These are phyloP conservation scores for Schizochytrium sp. DNA, from an alignment of 108 stramenopile genomes.

Conservation along the genomic window DNA sequence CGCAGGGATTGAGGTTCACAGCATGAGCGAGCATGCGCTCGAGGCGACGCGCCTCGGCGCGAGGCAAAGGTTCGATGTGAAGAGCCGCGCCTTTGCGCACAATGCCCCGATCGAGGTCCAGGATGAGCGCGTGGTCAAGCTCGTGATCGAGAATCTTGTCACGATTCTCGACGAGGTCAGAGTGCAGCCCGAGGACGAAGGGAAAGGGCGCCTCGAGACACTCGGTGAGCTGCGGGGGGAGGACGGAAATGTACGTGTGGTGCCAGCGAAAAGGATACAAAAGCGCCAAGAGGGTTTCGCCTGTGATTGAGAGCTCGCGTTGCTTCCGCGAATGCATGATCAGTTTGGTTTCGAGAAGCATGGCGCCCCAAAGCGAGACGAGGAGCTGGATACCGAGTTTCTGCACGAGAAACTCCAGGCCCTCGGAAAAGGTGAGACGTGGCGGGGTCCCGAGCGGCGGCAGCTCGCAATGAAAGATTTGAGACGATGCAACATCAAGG, in stretches of 20 bases:
- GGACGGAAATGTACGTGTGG: constrained; percentile 11
- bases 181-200: neutral
- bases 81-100: neutral
- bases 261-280: constrained; percentile 7
- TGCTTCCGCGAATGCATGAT: constrained; percentile 16
- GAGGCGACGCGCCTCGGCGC: neutral
- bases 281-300: neutral
- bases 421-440: neutral
- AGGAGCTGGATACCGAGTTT: neutral
- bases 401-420: neutral
- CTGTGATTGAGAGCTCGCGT: neutral
- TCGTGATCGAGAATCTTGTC: neutral
- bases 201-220: neutral
- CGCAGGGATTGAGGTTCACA: neutral
- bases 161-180: neutral
- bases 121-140: neutral
- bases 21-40: neutral
- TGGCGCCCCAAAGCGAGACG: neutral
- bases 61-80: neutral
- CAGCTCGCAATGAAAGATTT: neutral
- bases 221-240: neutral
- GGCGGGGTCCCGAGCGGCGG: neutral
- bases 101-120: neutral
- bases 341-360: neutral
- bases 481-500: neutral